Evolutionary conservation across 169 alveolate species (phyloP).

Genomic region (Perkinsus marinus): DNA sequence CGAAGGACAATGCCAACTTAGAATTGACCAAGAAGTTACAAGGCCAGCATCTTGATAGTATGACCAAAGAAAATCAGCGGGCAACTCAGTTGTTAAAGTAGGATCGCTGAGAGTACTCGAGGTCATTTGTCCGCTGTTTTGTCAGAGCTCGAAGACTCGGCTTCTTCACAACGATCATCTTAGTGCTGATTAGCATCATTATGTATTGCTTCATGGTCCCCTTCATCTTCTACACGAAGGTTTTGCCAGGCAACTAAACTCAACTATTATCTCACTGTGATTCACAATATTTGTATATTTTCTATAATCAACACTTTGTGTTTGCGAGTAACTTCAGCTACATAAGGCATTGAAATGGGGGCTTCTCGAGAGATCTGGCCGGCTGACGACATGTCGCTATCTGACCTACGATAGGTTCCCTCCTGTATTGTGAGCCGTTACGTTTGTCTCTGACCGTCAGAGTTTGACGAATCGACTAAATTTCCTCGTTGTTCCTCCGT

Average conservation of each 20-base stretch:
- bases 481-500: too few species aligned
- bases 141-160: background rate
- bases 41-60: background rate
- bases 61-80: background rate
- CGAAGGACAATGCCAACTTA: background rate
- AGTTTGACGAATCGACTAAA: too few species aligned
- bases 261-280: too few species aligned
- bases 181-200: background rate
- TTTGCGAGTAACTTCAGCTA: too few species aligned
- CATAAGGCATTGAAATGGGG: too few species aligned
- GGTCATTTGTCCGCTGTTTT: background rate
- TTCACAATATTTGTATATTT: too few species aligned
- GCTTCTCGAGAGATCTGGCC: too few species aligned
- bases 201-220: background rate
- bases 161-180: background rate
- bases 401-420: too few species aligned
- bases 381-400: too few species aligned
- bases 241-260: background rate
- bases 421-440: too few species aligned
- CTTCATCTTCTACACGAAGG: background rate
- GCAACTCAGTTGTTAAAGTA: background rate
- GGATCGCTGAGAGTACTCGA: background rate
- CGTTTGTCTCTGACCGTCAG: too few species aligned
- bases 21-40: background rate
- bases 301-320: too few species aligned